These are phyloP conservation scores for Adiantum capillusveneris DNA, from an alignment of 75 land plant genomes.

Conservation along the genomic window DNA sequence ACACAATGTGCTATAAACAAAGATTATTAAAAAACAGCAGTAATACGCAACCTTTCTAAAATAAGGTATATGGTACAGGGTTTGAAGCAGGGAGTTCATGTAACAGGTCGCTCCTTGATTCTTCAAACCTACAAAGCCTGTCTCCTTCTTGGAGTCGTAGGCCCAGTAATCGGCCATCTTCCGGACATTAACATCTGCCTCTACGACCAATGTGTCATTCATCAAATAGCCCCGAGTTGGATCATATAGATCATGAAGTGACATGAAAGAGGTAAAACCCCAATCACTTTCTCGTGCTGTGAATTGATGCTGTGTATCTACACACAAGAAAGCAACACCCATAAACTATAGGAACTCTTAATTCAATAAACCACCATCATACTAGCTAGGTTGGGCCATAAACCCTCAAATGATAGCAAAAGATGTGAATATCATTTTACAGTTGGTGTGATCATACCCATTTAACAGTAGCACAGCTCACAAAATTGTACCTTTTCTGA, in stretches of 20 bases:
- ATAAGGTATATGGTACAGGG: slow-evolving; percentile 83
- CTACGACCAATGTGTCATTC: slow-evolving; percentile 63
- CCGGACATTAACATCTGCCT: slow-evolving; percentile 71
- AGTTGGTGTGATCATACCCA: too few species aligned
- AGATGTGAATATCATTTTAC: too few species aligned
- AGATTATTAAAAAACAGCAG: neutral
- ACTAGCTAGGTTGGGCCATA: too few species aligned
- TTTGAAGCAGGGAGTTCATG: slow-evolving; percentile 73
- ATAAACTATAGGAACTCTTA: too few species aligned
- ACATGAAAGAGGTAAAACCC: slow-evolving; percentile 98
- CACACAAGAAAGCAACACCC: too few species aligned
- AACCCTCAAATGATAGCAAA: too few species aligned
- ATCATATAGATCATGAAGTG: slow-evolving; percentile 77
- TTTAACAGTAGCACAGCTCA: too few species aligned
- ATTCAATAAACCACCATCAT: too few species aligned
- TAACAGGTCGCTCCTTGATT: slow-evolving; percentile 95
- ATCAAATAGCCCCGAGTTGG: slow-evolving; percentile 59
- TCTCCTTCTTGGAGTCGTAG: slow-evolving; percentile 82
- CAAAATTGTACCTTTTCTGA: slow-evolving; percentile 68
- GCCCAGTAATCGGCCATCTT: slow-evolving; percentile 70
- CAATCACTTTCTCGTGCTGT: slow-evolving; percentile 91
- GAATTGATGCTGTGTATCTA: slow-evolving; percentile 93
- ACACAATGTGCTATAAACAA: neutral
- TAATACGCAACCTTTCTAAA: slow-evolving; percentile 97
- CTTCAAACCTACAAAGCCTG: slow-evolving; percentile 89